Evolutionary conservation across 371 early-diverging fungal genomes (phyloP), one percentile per base, ranked within the genome.

Genomic region (Apophysomyces trapeziformis): DNA sequence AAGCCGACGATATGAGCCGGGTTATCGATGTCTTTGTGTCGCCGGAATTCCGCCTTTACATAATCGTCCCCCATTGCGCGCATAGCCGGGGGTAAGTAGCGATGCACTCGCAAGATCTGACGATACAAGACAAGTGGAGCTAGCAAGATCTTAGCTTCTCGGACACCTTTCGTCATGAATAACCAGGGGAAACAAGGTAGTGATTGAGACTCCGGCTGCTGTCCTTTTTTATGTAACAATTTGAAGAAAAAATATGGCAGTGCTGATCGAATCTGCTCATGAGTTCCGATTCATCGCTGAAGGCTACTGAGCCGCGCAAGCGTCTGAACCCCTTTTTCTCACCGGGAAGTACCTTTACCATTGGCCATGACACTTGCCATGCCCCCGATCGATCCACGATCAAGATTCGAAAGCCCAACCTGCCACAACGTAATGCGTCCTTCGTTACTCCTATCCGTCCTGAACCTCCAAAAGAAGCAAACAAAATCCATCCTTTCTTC

Each of bases 1-100:
- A 89, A 89, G 13, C 87, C 90, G 16, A 86, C 83, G 60, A 89
- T 84, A 46, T 88, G 87, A n/a, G 82, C 75, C n/a, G 88, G 87
- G 61, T 88, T 88, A 36, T 85, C 84, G 44, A 87, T 78, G 44
- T 78, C 70, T 62, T 86, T 85, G 73, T 89, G 90, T 61, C 87
- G 75, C 58, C 77, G 78, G 64, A 89, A 89, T 68, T 89, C 90
- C 3, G 87, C 74, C 70, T 87, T 87, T 61, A 89, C 90, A 65
- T 89, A 89, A 43, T 86, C 85, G 63, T 89, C 88, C 1, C 90
- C 90, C 44, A 89, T 70, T 45, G 80, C 71, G 1, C 90, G 86
- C 76, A 87, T 79, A 37, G 85, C 81, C 14, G 82, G 70, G 16
- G 90, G 90, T 21, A 89, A 63, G 57, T 70, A 74, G 5, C 87